Evolutionary conservation across 2,329 filamentous ascomycete genomes (phyloP).

Genomic region (Aspergillus brunneoviolaceus): DNA sequence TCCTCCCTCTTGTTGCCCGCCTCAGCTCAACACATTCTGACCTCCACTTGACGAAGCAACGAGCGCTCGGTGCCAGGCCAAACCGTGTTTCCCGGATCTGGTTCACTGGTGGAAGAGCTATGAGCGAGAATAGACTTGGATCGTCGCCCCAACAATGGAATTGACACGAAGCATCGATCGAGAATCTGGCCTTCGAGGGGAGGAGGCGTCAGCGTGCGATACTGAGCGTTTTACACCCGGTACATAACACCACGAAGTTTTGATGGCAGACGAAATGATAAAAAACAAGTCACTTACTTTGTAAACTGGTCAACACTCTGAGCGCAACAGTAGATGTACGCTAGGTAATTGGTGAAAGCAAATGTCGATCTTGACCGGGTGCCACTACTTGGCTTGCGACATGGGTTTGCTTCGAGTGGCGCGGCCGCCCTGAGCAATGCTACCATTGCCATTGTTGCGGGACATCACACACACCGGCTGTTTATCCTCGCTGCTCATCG

Average conservation of each 20-base stretch:
- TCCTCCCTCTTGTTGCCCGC: background rate
- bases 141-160: background rate
- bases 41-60: background rate
- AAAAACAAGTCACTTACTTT: background rate
- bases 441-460: slow-evolving; percentile 58
- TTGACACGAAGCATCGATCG: background rate
- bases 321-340: background rate
- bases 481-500: slow-evolving; percentile 77
- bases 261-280: too few relatives aligned
- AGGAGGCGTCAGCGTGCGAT: background rate
- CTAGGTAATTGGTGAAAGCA: background rate
- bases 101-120: background rate
- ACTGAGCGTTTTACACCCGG: too few relatives aligned
- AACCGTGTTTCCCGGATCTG: background rate
- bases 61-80: background rate
- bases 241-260: too few relatives aligned
- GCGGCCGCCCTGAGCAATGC: slow-evolving; percentile 50
- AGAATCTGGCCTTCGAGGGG: background rate
- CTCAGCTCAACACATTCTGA: background rate
- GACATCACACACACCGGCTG: slow-evolving; percentile 86
- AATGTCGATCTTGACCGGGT: background rate
- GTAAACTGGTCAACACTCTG: background rate
- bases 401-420: slow-evolving; percentile 25
- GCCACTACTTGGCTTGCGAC: background rate
- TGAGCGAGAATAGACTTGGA: background rate